These are phyloP conservation scores for Craterostigma plantagineum DNA, from an alignment of 257 asterid genomes.

Conservation along the genomic window DNA sequence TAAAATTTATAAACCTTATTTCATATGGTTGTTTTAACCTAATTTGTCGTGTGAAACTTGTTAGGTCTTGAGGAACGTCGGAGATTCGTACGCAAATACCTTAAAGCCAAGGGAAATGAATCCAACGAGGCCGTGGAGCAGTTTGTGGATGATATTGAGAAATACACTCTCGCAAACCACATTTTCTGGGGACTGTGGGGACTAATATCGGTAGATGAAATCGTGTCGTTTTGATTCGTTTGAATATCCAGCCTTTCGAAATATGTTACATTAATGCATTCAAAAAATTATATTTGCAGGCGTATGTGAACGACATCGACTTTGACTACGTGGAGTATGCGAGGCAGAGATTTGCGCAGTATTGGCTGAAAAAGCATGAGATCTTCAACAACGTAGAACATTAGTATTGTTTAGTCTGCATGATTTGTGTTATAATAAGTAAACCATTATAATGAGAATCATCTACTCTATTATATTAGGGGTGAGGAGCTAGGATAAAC, in stretches of 20 bases:
- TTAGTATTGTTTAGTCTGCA: too few relatives aligned
- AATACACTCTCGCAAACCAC: slow-evolving; percentile 69
- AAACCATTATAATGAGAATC: too few relatives aligned
- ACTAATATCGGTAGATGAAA: slow-evolving; percentile 50
- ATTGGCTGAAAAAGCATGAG: slow-evolving; percentile 40
- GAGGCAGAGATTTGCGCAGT: slow-evolving; percentile 69
- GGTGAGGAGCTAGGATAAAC: too few relatives aligned
- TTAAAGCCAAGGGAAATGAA: slow-evolving; percentile 35
- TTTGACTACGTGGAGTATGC: slow-evolving; percentile 78
- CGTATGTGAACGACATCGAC: slow-evolving; percentile 57
- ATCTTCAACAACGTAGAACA: slow-evolving; percentile 7
- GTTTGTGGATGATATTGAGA: slow-evolving; percentile 41
- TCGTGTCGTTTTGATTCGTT: too few relatives aligned
- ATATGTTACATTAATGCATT: not conserved
- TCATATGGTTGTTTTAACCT: too few relatives aligned
- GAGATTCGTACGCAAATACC: slow-evolving; percentile 45
- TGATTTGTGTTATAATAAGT: too few relatives aligned
- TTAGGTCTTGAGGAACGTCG: slow-evolving; percentile 61
- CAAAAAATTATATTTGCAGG: too few relatives aligned
- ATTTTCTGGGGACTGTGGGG: slow-evolving; percentile 98
- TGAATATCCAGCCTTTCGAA: too few relatives aligned
- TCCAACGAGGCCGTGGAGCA: slow-evolving; percentile 26
- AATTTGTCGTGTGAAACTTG: not conserved
- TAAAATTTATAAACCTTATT: too few relatives aligned
- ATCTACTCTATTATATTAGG: too few relatives aligned